Conservation (phyloP, 1,139 yeast genomes). For the Pichia sp. region DNA sequence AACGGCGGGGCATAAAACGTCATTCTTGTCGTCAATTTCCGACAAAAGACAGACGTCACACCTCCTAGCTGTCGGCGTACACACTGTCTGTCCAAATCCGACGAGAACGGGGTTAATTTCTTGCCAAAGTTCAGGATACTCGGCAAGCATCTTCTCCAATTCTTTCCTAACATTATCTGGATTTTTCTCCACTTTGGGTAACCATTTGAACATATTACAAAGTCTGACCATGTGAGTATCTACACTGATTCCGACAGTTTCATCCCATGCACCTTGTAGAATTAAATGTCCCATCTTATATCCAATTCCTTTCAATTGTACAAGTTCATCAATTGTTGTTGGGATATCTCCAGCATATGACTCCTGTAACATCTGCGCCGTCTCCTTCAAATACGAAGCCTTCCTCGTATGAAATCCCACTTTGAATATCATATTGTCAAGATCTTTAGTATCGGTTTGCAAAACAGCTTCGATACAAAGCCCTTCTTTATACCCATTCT, state of each 20-base stretch:
- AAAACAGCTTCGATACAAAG: conserved; percentile 38
- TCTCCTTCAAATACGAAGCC: conserved; percentile 58
- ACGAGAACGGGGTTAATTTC: conserved; percentile 83
- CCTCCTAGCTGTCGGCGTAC: conserved; percentile 63
- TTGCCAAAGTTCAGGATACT: conserved; percentile 52
- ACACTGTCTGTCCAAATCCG: conserved; percentile 89
- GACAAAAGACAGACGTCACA: conserved; percentile 72
- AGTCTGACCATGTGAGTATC: conserved; percentile 88
- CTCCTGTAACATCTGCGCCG: conserved; percentile 47
- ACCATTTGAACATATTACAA: conserved; percentile 82
- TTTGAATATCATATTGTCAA: conserved; percentile 62
- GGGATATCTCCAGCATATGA: conserved; percentile 64
- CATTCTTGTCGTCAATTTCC: conserved; percentile 14
- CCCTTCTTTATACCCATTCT: conserved; percentile 31
- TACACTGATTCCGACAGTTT: conserved; percentile 79
- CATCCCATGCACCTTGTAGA: conserved; percentile 75
- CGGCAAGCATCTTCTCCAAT: conserved; percentile 70
- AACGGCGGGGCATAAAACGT: conserved; percentile 41
- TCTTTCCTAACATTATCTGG: conserved; percentile 73
- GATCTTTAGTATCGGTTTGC: conserved; percentile 44
- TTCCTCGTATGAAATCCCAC: conserved; percentile 88
- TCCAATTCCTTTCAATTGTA: conserved; percentile 83
- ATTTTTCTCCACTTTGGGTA: conserved; percentile 37
- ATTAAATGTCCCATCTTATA: conserved; percentile 90
- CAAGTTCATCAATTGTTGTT: conserved; percentile 55